Evolutionary conservation across 2,329 filamentous ascomycete genomes (phyloP).

Genomic region (Leptographium wingfieldii): DNA sequence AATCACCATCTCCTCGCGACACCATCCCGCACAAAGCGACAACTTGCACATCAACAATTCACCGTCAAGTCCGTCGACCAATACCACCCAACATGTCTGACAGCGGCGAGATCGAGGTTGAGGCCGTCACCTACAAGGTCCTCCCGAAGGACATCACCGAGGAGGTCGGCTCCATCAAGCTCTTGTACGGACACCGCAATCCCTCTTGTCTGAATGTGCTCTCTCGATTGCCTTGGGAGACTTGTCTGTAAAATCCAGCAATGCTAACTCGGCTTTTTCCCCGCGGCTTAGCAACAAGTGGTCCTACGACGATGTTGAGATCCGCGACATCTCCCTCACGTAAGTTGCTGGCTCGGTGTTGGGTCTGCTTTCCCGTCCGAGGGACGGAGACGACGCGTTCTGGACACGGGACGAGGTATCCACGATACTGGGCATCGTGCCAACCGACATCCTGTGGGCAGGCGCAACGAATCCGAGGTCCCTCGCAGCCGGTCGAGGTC

Average conservation of each 20-base stretch:
- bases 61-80: constrained; percentile 8
- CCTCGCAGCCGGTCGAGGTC: not conserved
- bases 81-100: constrained; percentile 68
- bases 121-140: constrained; percentile 60
- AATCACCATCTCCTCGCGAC: constrained; percentile 3
- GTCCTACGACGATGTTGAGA: constrained; percentile 96
- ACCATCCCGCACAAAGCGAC: constrained; percentile 2
- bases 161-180: constrained; percentile 86
- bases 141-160: constrained; percentile 86
- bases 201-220: not conserved
- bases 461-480: not conserved
- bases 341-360: constrained; percentile 39
- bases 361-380: no score
- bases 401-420: not conserved
- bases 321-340: constrained; percentile 99
- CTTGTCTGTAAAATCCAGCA: not conserved
- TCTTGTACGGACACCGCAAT: constrained; percentile 40
- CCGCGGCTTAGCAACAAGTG: constrained; percentile 53
- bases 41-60: constrained; percentile 10
- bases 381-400: no score
- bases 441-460: not conserved
- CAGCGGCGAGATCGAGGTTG: constrained; percentile 85
- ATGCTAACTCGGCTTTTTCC: constrained; percentile 5
- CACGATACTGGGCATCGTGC: not conserved
- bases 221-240: not conserved